phyloP scores from a whole-genome alignment of 1,284 basidiomycete species.

The Ceratorhiza oryzae-sativae region DNA sequence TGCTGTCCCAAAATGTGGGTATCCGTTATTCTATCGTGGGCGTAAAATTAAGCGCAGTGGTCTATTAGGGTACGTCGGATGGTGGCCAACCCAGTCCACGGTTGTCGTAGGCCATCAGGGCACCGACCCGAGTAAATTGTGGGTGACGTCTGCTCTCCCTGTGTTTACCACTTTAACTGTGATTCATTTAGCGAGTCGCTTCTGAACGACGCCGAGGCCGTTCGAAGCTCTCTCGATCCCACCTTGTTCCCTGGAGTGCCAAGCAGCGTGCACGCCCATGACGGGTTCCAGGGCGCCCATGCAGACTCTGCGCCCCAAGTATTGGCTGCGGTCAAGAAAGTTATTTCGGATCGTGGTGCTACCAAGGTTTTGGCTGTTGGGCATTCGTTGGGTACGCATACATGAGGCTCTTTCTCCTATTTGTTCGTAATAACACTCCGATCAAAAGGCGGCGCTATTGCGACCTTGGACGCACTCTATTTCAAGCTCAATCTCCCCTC shows the following conservation, averaged over 20 bases:
- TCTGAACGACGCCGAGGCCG: slow-evolving; percentile 32
- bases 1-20: slow-evolving; percentile 33
- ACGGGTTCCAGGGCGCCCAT: neutral
- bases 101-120: slow-evolving; percentile 42
- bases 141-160: neutral
- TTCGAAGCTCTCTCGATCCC: neutral
- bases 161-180: neutral
- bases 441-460: slow-evolving; percentile 57
- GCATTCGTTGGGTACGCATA: slow-evolving; percentile 40
- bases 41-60: neutral
- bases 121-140: slow-evolving; percentile 42
- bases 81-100: slow-evolving; percentile 36
- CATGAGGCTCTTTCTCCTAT: neutral
- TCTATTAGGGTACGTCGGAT: slow-evolving; percentile 27
- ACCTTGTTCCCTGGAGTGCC: slow-evolving; percentile 26
- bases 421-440: neutral
- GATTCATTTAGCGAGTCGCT: slow-evolving; percentile 21
- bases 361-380: slow-evolving; percentile 41
- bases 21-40: neutral
- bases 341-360: slow-evolving; percentile 18
- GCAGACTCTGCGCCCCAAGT: neutral
- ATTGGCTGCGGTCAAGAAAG: slow-evolving; percentile 6
- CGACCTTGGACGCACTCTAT: slow-evolving; percentile 56
- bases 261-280: slow-evolving; percentile 9
- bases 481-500: slow-evolving; percentile 41